Evolutionary conservation across 2,329 filamentous ascomycete genomes (phyloP), one percentile per base, ranked within the genome.

Genomic region (Dactylonectria macrodidyma): DNA sequence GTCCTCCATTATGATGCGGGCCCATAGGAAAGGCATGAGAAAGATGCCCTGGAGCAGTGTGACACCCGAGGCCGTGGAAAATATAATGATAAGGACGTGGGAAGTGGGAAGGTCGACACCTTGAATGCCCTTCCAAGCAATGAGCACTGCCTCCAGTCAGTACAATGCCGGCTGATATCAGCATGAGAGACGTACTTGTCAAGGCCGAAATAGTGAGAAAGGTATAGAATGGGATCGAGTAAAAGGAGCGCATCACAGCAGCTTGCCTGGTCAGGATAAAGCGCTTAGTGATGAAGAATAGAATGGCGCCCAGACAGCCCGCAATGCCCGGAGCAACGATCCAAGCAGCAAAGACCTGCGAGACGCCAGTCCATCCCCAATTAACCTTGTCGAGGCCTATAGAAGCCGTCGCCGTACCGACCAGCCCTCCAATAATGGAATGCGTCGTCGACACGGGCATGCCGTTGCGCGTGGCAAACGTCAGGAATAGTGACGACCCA

Each of bases 371-470:
- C 73, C 78, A 79, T 8, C 78, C 79, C 81, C 81, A 83, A 61
- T 78, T 81, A 36, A 83, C 73, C 51, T 80, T 78, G 0, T 52
- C 24, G 34, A 81, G 78, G 6, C 81, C 81, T 11, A 83, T 77
- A 1, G 79, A 78, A 1, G 80, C 81, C 0, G 78, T 78, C 3
- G 78, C 81, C 0, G 80, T 77, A 11, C 81, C 81, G 1, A 83
- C 76, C 1, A 83, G 46, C 2, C 81, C 81, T 5, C 81, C 85
- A 46, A 87, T 83, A 46, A 87, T 83, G 60, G 84, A 86, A 74
- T 88, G 85, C 0, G 87, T 89, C 2, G 87, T 88, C 3, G 85
- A 87, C 4, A 89, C 84, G 1, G 87, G 87, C 67, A 88, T 79
- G 55, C 85, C 86, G 55, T 85, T 79, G 8, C 81, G 77, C 2